Evolutionary conservation across 2,329 filamentous ascomycete genomes (phyloP), one percentile per base, ranked within the genome.

Genomic region (Ophiostoma piceae): DNA sequence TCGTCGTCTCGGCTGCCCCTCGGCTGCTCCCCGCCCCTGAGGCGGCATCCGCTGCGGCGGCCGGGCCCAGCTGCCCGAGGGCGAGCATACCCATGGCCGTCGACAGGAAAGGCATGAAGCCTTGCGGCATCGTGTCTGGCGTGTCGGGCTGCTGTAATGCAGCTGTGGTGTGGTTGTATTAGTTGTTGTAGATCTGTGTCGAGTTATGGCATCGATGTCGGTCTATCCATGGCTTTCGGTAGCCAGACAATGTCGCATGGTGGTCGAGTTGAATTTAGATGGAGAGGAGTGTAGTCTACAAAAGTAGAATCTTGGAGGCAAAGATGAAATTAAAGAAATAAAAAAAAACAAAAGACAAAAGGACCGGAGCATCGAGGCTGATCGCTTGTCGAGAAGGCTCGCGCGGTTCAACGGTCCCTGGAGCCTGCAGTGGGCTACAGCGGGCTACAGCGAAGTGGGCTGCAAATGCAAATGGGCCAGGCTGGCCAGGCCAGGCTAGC

Each of bases 61-160:
- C 72, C 37, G 70, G 72, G 0, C 68, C 69, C 3, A 69, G 71
- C 54, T 71, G 71, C 43, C 72, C 73, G 12, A 74, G 68, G 19
- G 72, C 73, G 5, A 74, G 70, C 64, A 74, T 69, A 5, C 73
- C 72, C 4, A 74, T 71, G 54, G 70, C 73, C 14, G 72, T 72
- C 65, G 73, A 74, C 54, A 72, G 65, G n/a, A 71, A 71, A 67
- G 73, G 69, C 72, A 72, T 68, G 51, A 74, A 71, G 69, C 72
- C 72, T 62, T 72, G 71, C 47, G 71, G 67, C 72, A 73, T 74
- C 8, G 22, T 54, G 7, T 32, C 35, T 39, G 22, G 16, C n/a
- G 29, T 22, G 16, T 43, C 3, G 2, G 29, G 6, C 41, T 43
- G 26, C 19, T 60, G 22, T 22, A 22, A 22, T 41, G 11, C 32